Percentiles rank a stretch among this genome's conserved stretches.
Evolutionary conservation across 306 rosid genomes (phyloP).

Genomic region (Albizia julibrissin): DNA sequence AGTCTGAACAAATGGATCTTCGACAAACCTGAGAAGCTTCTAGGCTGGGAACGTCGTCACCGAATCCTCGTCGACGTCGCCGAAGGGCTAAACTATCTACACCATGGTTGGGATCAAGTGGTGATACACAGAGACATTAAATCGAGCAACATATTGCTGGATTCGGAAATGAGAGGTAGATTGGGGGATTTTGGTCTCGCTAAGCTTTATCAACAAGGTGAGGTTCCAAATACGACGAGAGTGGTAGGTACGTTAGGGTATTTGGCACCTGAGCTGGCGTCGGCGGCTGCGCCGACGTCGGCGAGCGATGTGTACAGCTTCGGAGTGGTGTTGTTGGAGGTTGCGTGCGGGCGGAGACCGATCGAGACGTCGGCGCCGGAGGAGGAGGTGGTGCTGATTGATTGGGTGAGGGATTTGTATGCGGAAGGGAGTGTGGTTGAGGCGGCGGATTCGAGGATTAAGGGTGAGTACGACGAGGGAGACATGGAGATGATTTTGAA

Average conservation of each 20-base stretch:
- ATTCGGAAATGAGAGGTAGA: conserved; percentile 74
- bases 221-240: conserved; percentile 75
- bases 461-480: conserved; percentile 50
- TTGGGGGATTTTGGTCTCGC: conserved; percentile 92
- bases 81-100: conserved; percentile 82
- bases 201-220: conserved; percentile 86
- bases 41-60: conserved; percentile 65
- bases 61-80: conserved; percentile 78
- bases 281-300: conserved; percentile 60
- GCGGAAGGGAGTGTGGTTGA: conserved; percentile 41
- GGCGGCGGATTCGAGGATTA: conserved; percentile 65
- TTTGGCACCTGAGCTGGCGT: conserved; percentile 83
- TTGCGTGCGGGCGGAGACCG: conserved; percentile 83
- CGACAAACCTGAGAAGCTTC: conserved; percentile 44
- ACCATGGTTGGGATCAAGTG: conserved; percentile 88
- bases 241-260: conserved; percentile 92
- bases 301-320: conserved; percentile 84
- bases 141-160: conserved; percentile 79
- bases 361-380: conserved; percentile 57
- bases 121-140: conserved; percentile 87
- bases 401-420: conserved; percentile 82
- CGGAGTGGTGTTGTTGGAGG: conserved; percentile 91
- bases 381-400: conserved; percentile 71
- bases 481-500: conserved; percentile 76
- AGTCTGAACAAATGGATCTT: conserved; percentile 84